Conservation (phyloP, 805 yeast genomes). For the Phaffomyces thermotolerans region DNA sequence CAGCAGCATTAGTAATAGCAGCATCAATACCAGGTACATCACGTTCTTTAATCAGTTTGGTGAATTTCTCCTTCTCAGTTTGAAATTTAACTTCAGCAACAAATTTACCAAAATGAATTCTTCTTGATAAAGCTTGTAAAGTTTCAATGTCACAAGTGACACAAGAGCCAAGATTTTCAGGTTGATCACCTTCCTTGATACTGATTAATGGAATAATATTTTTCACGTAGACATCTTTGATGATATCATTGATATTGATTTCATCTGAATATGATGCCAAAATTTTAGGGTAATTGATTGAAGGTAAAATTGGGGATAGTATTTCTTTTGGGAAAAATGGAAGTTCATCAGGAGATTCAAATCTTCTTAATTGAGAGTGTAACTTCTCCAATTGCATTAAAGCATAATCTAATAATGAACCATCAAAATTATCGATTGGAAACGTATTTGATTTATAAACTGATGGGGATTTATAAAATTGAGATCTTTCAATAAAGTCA, state of each 20-base stretch:
- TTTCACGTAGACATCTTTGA: constrained; percentile 59
- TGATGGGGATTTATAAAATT: constrained; percentile 67
- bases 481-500: constrained; percentile 88
- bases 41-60: constrained; percentile 51
- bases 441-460: constrained; percentile 59
- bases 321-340: constrained; percentile 76
- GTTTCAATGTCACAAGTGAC: constrained; percentile 79
- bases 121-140: constrained; percentile 79
- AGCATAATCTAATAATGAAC: constrained; percentile 85
- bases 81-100: constrained; percentile 94
- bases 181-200: constrained; percentile 61
- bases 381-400: constrained; percentile 64
- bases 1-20: constrained; percentile 80
- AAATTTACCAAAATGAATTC: constrained; percentile 95
- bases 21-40: constrained; percentile 70
- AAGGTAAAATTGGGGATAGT: constrained; percentile 67
- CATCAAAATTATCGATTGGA: constrained; percentile 59
- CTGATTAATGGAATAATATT: constrained; percentile 73
- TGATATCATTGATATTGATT: constrained; percentile 66
- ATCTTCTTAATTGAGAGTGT: constrained; percentile 80
- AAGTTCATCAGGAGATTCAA: constrained; percentile 88
- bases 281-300: constrained; percentile 68
- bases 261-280: constrained; percentile 70
- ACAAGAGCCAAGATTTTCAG: constrained; percentile 83
- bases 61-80: constrained; percentile 56